A percentile compares a stretch with the other conserved stretches of the same genome.
phyloP scores from a whole-genome alignment of 306 rosid genomes.

The Pueraria montana region DNA sequence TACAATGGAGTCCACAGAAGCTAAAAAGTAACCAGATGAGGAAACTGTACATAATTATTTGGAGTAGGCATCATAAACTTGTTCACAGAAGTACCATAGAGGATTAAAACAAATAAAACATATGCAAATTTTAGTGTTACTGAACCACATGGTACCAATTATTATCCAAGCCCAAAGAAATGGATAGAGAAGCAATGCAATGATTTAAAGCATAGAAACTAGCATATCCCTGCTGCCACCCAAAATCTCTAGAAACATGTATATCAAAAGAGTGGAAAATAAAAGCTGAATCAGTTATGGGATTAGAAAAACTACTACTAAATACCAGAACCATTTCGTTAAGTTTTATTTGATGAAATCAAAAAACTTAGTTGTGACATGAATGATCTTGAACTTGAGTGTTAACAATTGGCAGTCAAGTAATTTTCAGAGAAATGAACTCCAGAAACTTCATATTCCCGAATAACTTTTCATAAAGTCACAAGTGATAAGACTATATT shows the following conservation, averaged over 20 bases:
- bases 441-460: too few species aligned
- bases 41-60: conserved; percentile 62
- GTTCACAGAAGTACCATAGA: conserved; percentile 27
- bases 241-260: conserved; percentile 78
- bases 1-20: conserved; percentile 77
- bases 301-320: conserved; percentile 18
- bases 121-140: conserved; percentile 72
- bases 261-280: conserved; percentile 21
- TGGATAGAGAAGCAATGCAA: conserved; percentile 75
- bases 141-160: conserved; percentile 81
- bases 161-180: conserved; percentile 93
- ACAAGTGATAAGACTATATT: too few species aligned
- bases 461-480: too few species aligned
- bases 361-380: too few species aligned
- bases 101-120: conserved; percentile 39
- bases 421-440: too few species aligned
- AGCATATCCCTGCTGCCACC: conserved; percentile 84
- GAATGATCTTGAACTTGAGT: too few species aligned
- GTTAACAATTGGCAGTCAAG: too few species aligned
- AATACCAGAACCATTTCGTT: too few species aligned
- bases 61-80: conserved; percentile 40
- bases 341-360: too few species aligned
- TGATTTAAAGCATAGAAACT: conserved; percentile 80
- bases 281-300: background rate
- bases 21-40: conserved; percentile 90